Evolutionary conservation across 2,329 filamentous ascomycete genomes (phyloP).

Genomic region (Mariannaea sp.): DNA sequence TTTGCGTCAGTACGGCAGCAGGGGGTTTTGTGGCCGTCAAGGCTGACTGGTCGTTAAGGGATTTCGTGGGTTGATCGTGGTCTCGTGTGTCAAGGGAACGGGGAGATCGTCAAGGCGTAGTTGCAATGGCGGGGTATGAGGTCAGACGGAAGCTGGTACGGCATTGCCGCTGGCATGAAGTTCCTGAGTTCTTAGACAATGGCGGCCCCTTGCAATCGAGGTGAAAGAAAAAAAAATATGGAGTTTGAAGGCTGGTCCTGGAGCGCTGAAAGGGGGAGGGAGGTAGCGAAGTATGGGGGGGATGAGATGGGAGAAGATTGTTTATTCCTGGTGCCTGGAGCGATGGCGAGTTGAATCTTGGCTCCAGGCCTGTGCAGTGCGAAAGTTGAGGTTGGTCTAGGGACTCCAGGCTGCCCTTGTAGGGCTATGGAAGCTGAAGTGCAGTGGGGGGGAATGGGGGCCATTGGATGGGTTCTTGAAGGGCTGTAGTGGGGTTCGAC

Average conservation of each 20-base stretch:
- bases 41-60: not conserved
- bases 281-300: not conserved
- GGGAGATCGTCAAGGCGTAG: conserved; percentile 34
- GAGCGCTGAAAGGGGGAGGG: not conserved
- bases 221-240: no score
- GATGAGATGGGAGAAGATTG: no score
- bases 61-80: conserved; percentile 15
- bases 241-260: not conserved
- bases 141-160: conserved; percentile 36
- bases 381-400: no score
- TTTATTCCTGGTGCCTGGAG: not conserved
- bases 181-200: conserved; percentile 3
- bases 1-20: no score
- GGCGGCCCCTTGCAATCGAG: not conserved
- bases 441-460: no score
- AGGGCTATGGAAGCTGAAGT: not conserved
- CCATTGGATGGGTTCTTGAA: conserved; percentile 20
- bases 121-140: conserved; percentile 33
- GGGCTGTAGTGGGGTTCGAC: conserved; percentile 19
- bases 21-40: no score
- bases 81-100: conserved; percentile 4
- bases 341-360: not conserved
- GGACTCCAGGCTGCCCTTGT: not conserved
- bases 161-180: conserved; percentile 39
- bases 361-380: not conserved